Percentiles rank a stretch among this genome's conserved stretches.
Evolutionary conservation across 1,284 basidiomycete genomes (phyloP).

Genomic region (Lentinula novae-zelandiae): DNA sequence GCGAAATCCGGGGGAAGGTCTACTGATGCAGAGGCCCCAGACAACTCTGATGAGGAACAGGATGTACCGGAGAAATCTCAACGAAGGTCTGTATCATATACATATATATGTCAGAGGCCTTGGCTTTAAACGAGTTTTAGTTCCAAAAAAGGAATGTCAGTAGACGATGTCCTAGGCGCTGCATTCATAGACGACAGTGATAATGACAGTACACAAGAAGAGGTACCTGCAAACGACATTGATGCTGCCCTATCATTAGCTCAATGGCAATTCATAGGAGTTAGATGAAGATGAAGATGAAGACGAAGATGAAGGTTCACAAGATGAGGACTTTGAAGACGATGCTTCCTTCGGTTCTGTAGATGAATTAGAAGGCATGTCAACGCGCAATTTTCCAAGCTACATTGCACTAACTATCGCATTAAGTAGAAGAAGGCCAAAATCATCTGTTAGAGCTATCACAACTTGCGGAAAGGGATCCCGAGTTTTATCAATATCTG

Average conservation of each 20-base stretch:
- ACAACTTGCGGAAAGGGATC: conserved; percentile 91
- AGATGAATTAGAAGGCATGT: conserved; percentile 69
- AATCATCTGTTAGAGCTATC: conserved; percentile 81
- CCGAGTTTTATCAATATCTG: conserved; percentile 97
- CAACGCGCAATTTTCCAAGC: neutral
- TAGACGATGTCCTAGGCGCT: conserved; percentile 79
- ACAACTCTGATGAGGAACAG: conserved; percentile 34
- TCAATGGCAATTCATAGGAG: conserved; percentile 18
- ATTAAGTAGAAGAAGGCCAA: conserved; percentile 59
- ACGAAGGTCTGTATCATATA: conserved; percentile 28
- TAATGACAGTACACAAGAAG: conserved; percentile 32
- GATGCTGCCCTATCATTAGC: conserved; percentile 16
- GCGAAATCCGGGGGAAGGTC: conserved; percentile 41
- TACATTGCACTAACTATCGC: neutral
- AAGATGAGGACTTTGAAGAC: conserved; percentile 44
- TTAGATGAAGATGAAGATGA: conserved; percentile 38
- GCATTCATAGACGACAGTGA: conserved; percentile 68
- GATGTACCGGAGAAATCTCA: conserved; percentile 31
- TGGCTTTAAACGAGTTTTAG: conserved; percentile 3
- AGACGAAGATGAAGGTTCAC: conserved; percentile 30
- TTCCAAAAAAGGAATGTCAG: conserved; percentile 50
- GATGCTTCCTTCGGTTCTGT: conserved; percentile 72
- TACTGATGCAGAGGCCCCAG: conserved; percentile 28
- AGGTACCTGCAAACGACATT: conserved; percentile 16
- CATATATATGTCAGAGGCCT: conserved; percentile 11